Conservation (phyloP, 2,329 filamentous ascomycete genomes). For the Colletotrichum orbiculare region DNA sequence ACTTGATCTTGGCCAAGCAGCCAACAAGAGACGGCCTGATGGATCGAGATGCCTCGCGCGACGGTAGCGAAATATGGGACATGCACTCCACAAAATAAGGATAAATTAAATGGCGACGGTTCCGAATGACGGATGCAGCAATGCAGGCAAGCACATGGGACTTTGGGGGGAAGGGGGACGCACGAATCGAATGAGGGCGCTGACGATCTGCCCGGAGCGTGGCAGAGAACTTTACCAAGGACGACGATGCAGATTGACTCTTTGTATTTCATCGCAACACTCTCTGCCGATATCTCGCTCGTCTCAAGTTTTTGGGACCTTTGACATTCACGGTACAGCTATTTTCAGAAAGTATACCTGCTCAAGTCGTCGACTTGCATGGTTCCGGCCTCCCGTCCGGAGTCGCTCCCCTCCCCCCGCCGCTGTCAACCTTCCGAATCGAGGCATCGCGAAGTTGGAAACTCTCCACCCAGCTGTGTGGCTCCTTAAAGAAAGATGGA, state of each 20-base stretch:
- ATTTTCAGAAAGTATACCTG: neutral
- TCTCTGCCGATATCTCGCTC: neutral
- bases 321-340: conserved; percentile 22
- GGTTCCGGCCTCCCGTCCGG: neutral
- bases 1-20: too few species aligned
- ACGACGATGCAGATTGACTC: too few species aligned
- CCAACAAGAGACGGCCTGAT: too few species aligned
- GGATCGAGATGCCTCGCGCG: too few species aligned
- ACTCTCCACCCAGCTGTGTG: neutral
- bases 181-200: neutral
- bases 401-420: neutral
- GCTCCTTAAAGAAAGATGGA: neutral
- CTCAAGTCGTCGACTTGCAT: conserved; percentile 1
- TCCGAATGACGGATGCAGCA: neutral
- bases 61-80: neutral
- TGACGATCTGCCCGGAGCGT: too few species aligned
- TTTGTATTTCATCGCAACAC: too few species aligned
- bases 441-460: neutral
- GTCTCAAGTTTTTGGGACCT: conserved; percentile 20
- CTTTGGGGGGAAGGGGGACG: neutral
- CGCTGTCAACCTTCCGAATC: neutral
- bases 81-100: neutral
- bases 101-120: neutral
- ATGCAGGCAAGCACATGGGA: too few species aligned
- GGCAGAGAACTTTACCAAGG: too few species aligned